Conservation (phyloP, 1,284 basidiomycete species). For the Cutaneotrichosporon cavernicola region DNA sequence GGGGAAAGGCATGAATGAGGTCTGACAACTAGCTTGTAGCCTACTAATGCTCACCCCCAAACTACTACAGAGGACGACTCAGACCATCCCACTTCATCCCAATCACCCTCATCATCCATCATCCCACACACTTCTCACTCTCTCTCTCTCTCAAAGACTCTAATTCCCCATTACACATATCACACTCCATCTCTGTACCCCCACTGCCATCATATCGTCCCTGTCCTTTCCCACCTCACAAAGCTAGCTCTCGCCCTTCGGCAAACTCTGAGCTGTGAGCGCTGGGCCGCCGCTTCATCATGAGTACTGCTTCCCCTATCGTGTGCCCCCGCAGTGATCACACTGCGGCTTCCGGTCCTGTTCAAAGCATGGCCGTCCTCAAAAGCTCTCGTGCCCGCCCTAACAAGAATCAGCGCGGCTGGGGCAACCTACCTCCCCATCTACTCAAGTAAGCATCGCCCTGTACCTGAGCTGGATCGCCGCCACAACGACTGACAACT, state of each 20-base stretch:
- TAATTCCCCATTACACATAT: no score
- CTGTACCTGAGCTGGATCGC: background rate
- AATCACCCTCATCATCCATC: background rate
- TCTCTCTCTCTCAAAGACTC: no score
- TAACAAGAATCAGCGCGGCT: constrained; percentile 26
- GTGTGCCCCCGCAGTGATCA: constrained; percentile 1
- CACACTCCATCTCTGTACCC: background rate
- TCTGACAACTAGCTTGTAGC: no score
- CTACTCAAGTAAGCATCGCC: background rate
- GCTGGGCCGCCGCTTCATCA: constrained; percentile 8
- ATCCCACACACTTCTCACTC: background rate
- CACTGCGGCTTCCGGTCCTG: background rate
- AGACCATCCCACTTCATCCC: no score
- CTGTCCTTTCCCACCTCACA: background rate
- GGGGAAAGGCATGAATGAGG: no score
- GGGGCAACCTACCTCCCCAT: constrained; percentile 18
- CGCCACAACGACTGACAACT: background rate
- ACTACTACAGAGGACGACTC: no score
- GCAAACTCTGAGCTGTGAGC: background rate
- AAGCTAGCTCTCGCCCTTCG: background rate
- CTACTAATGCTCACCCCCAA: background rate
- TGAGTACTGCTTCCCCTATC: background rate
- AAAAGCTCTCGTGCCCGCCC: constrained; percentile 27
- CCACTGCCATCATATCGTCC: background rate
- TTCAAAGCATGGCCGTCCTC: constrained; percentile 20